Percentiles rank a stretch among this genome's conserved stretches.
Conservation (phyloP, 495 filamentous ascomycete species). For the Aspergillus saccharolyticus region DNA sequence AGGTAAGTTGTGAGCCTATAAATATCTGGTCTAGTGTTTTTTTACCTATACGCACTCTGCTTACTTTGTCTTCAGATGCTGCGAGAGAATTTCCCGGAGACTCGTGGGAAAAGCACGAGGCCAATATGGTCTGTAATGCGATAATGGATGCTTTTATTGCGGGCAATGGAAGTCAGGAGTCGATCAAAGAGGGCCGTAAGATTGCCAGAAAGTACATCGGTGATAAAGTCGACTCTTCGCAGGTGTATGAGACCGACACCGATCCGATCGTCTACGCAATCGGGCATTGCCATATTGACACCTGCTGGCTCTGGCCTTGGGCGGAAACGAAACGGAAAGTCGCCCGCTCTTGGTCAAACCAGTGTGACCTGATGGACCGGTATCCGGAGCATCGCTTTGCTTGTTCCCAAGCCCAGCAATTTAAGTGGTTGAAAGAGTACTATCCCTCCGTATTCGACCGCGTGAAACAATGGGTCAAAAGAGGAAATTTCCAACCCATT, state of each 20-base stretch:
- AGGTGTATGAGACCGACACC: constrained; percentile 75
- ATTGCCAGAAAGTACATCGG: constrained; percentile 82
- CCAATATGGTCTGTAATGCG: constrained; percentile 72
- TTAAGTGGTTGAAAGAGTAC: constrained; percentile 88
- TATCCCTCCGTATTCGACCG: constrained; percentile 86
- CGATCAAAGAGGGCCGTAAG: constrained; percentile 70
- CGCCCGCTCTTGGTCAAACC: constrained; percentile 91
- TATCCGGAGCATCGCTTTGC: constrained; percentile 93
- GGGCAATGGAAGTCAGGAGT: constrained; percentile 66
- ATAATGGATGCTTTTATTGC: constrained; percentile 88
- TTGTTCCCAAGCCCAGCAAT: constrained; percentile 91
- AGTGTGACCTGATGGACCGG: constrained; percentile 87
- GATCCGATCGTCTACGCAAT: constrained; percentile 78
- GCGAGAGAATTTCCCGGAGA: constrained; percentile 83
- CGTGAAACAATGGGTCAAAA: constrained; percentile 84
- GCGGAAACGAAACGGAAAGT: constrained; percentile 99
- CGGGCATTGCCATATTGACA: constrained; percentile 96
- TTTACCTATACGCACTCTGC: not conserved
- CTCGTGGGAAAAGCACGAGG: constrained; percentile 54
- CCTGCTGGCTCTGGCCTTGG: constrained; percentile 97
- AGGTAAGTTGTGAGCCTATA: constrained; percentile 20
- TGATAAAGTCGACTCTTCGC: constrained; percentile 68
- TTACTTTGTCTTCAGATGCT: constrained; percentile 47
- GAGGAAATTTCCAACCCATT: constrained; percentile 88
- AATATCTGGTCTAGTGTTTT: too few species aligned